These are phyloP conservation scores for Amanita fuliginea DNA, from an alignment of 768 basidiomycete genomes.

Conservation along the genomic window DNA sequence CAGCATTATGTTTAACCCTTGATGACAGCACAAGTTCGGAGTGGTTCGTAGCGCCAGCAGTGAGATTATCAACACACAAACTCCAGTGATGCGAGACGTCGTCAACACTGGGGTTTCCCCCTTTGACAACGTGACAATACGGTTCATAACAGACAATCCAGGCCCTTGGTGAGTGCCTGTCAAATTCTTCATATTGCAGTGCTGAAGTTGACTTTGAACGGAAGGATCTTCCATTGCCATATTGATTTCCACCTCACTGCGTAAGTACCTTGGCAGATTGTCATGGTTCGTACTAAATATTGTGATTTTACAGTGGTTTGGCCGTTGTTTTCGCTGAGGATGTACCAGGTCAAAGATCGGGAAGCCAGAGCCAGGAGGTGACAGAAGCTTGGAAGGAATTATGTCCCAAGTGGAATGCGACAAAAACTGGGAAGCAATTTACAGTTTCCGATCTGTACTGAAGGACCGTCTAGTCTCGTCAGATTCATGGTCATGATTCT, in stretches of 20 bases:
- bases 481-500: no score
- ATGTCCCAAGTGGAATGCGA: slow-evolving; percentile 4
- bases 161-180: slow-evolving; percentile 2
- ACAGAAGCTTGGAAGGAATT: slow-evolving; percentile 3
- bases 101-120: slow-evolving; percentile 1
- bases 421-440: slow-evolving; percentile 2
- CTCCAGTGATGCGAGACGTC: slow-evolving; percentile 13
- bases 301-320: background rate
- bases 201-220: background rate
- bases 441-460: background rate
- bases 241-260: slow-evolving; percentile 1
- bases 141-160: slow-evolving; percentile 6
- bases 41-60: slow-evolving; percentile 31
- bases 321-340: slow-evolving; percentile 6
- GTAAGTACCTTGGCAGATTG: background rate
- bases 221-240: slow-evolving; percentile 5
- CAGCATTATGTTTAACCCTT: background rate
- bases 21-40: slow-evolving; percentile 21
- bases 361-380: background rate
- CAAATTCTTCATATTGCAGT: background rate
- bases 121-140: slow-evolving; percentile 1
- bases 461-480: no score
- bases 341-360: background rate
- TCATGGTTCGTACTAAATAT: background rate
- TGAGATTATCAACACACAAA: slow-evolving; percentile 26